Evolutionary conservation across 768 basidiomycete species (phyloP).

Genomic region (Lepiota brunneoincarnata): DNA sequence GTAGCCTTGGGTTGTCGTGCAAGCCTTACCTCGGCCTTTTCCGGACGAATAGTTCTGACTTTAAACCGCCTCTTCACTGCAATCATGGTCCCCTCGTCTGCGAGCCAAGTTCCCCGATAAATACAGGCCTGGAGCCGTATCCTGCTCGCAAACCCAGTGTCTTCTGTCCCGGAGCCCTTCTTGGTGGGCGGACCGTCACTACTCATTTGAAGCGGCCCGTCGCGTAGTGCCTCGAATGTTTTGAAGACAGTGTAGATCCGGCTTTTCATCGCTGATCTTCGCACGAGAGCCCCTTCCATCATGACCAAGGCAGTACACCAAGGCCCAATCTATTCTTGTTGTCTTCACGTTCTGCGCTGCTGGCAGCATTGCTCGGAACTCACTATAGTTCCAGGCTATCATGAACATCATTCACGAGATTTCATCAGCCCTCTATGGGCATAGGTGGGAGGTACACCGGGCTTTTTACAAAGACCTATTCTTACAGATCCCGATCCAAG

Average conservation of each 20-base stretch:
- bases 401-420: conserved; percentile 26
- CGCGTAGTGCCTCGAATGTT: not conserved
- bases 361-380: conserved; percentile 21
- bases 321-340: not conserved
- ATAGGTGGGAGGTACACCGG: conserved; percentile 32
- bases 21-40: not conserved
- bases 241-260: not conserved
- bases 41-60: not conserved
- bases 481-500: conserved; percentile 31
- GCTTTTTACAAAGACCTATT: not conserved
- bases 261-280: not conserved
- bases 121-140: too few species aligned
- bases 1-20: not conserved
- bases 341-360: not conserved
- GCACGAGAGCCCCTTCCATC: not conserved
- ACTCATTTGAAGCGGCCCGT: conserved; percentile 2
- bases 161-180: not conserved
- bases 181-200: conserved; percentile 2
- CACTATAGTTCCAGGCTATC: conserved; percentile 25
- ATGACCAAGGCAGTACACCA: too few species aligned
- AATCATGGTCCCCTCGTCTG: too few species aligned
- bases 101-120: too few species aligned
- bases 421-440: conserved; percentile 29
- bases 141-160: too few species aligned
- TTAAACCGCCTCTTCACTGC: too few species aligned